These are phyloP conservation scores for Russula vinacea DNA, from an alignment of 768 basidiomycete species.

Conservation along the genomic window DNA sequence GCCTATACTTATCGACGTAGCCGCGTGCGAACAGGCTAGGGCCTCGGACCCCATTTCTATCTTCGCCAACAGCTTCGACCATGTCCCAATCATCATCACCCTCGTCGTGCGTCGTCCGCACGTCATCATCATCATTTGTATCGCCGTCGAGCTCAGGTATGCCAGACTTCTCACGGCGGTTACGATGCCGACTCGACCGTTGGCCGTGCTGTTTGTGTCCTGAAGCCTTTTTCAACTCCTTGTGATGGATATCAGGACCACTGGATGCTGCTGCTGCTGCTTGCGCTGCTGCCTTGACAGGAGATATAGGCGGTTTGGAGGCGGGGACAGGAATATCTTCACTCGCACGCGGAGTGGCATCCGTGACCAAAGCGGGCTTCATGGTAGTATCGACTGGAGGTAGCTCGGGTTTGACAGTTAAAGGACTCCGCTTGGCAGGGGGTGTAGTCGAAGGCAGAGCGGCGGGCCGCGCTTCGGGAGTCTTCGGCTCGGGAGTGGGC, in stretches of 20 bases:
- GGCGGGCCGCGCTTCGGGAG: conserved; percentile 62
- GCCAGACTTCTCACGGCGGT: conserved; percentile 77
- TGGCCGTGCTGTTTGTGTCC: conserved; percentile 27
- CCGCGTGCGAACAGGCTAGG: conserved; percentile 87
- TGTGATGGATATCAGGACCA: conserved; percentile 23
- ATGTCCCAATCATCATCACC: conserved; percentile 93
- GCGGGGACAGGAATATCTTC: conserved; percentile 9
- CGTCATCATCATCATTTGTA: conserved; percentile 45
- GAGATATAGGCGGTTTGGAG: conserved; percentile 14
- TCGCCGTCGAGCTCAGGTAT: conserved; percentile 76
- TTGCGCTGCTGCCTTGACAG: conserved; percentile 15
- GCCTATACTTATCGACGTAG: conserved; percentile 81
- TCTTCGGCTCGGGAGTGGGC: conserved; percentile 57
- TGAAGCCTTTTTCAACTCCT: conserved; percentile 25
- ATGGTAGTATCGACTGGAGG: conserved; percentile 15
- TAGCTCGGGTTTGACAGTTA: conserved; percentile 11
- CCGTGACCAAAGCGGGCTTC: conserved; percentile 19
- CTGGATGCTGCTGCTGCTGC: conserved; percentile 25
- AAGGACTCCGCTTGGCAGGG: conserved; percentile 21
- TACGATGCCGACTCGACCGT: conserved; percentile 36
- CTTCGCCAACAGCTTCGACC: conserved; percentile 76
- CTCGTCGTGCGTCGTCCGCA: conserved; percentile 48
- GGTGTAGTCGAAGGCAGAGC: conserved; percentile 34
- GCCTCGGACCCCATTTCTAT: conserved; percentile 75
- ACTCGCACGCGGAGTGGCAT: conserved; percentile 26